These are phyloP conservation scores for Avena atlantica DNA, from an alignment of 176 grass and related monocot species.

Conservation along the genomic window DNA sequence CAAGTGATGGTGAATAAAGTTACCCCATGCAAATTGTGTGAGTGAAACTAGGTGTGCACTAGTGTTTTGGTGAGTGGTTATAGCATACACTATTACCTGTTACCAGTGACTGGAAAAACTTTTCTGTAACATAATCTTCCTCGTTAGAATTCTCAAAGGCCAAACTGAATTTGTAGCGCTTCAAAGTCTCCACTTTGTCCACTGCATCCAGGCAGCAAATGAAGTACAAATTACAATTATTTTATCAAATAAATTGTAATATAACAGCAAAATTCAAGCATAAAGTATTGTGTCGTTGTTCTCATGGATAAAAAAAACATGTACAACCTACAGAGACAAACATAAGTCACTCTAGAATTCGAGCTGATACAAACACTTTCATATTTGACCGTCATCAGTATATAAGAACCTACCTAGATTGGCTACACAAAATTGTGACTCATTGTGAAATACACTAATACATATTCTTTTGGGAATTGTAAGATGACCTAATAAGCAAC, in stretches of 20 bases:
- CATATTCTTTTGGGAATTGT: neutral
- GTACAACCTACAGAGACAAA: neutral
- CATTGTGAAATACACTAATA: neutral
- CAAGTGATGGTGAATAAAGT: slow-evolving; percentile 33
- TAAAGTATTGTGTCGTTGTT: slow-evolving; percentile 4
- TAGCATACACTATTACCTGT: slow-evolving; percentile 61
- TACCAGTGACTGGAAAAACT: slow-evolving; percentile 97
- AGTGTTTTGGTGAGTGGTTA: neutral
- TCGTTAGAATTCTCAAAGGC: slow-evolving; percentile 99
- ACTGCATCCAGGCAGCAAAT: slow-evolving; percentile 61
- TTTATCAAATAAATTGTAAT: slow-evolving; percentile 25
- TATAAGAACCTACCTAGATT: slow-evolving; percentile 11
- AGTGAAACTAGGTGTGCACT: neutral
- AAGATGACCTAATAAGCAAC: neutral
- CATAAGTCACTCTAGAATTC: slow-evolving; percentile 20
- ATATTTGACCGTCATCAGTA: slow-evolving; percentile 5
- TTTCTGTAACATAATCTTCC: slow-evolving; percentile 98
- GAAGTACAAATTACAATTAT: neutral
- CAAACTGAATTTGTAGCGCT: slow-evolving; percentile 98
- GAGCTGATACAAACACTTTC: neutral
- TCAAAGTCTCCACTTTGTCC: slow-evolving; percentile 89
- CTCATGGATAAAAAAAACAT: neutral
- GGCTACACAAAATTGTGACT: slow-evolving; percentile 2
- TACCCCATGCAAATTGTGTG: slow-evolving; percentile 10
- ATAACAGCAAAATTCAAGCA: slow-evolving; percentile 26